A percentile compares a stretch with the other conserved stretches of the same genome.
Conservation (phyloP, 345 rosid species). For the Rhizophora apiculata region DNA sequence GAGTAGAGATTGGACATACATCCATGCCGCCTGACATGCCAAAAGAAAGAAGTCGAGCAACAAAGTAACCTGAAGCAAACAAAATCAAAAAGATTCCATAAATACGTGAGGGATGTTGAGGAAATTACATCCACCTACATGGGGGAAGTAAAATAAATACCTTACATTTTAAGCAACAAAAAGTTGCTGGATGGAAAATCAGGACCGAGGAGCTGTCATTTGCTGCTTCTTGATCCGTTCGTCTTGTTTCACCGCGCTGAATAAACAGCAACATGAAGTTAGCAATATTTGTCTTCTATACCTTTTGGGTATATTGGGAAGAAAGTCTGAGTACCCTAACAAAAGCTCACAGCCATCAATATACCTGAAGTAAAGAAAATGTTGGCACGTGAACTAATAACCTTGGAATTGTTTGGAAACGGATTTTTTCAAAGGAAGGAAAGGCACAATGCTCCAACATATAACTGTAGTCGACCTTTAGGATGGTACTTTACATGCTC, state of each 20-base stretch:
- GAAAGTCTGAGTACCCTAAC: background rate
- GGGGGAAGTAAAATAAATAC: background rate
- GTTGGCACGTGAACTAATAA: too few relatives aligned
- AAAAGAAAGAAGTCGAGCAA: too few relatives aligned
- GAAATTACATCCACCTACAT: background rate
- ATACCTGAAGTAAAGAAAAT: background rate
- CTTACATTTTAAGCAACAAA: background rate
- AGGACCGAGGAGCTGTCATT: background rate
- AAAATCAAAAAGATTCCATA: too few relatives aligned
- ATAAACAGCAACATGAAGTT: background rate
- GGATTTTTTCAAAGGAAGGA: too few relatives aligned
- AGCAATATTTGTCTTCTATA: background rate
- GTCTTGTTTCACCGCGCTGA: background rate
- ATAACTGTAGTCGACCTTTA: too few relatives aligned
- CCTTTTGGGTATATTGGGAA: background rate
- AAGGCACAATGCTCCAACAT: too few relatives aligned
- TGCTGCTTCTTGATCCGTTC: background rate
- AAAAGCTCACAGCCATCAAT: background rate
- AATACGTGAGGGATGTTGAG: too few relatives aligned
- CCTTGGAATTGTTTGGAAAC: too few relatives aligned
- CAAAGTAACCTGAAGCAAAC: too few relatives aligned
- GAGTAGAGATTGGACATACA: too few relatives aligned
- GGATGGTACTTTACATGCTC: too few relatives aligned
- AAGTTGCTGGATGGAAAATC: background rate
- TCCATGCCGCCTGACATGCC: too few relatives aligned